Evolutionary conservation across 352 stramenopile species (phyloP).

Genomic region (Pythium rishiriense): DNA sequence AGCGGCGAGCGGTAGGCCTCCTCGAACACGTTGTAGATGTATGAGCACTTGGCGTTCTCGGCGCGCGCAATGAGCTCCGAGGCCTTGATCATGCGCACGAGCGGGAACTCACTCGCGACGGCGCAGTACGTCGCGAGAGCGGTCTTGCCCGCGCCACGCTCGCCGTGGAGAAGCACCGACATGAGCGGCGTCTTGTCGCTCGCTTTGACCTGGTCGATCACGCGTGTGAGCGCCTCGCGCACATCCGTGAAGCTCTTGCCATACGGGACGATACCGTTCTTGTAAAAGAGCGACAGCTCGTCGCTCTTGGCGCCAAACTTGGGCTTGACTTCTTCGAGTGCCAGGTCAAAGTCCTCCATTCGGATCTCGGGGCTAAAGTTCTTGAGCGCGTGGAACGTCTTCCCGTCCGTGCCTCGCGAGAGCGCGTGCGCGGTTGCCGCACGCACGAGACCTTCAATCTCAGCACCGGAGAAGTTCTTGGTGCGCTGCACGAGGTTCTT

Average conservation of each 20-base stretch:
- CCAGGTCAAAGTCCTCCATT: slow-evolving; percentile 95
- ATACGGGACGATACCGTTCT: slow-evolving; percentile 97
- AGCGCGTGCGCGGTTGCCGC: slow-evolving; percentile 88
- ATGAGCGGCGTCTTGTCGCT: slow-evolving; percentile 97
- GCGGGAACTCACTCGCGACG: slow-evolving; percentile 95
- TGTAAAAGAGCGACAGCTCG: slow-evolving; percentile 93
- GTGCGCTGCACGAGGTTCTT: slow-evolving; percentile 93
- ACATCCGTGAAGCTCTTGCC: slow-evolving; percentile 94
- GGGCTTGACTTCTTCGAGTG: slow-evolving; percentile 95
- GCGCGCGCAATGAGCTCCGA: slow-evolving; percentile 97
- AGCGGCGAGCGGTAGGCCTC: slow-evolving; percentile 98
- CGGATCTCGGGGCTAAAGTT: slow-evolving; percentile 82
- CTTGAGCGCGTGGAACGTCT: slow-evolving; percentile 77
- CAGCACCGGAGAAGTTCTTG: slow-evolving; percentile 99
- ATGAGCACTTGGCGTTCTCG: slow-evolving; percentile 93
- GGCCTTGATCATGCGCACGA: slow-evolving; percentile 97
- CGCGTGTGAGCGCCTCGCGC: slow-evolving; percentile 86
- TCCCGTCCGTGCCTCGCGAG: slow-evolving; percentile 77
- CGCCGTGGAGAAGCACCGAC: slow-evolving; percentile 96
- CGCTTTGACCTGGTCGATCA: slow-evolving; percentile 94
- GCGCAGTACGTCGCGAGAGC: slow-evolving; percentile 97
- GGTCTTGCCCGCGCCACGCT: slow-evolving; percentile 95
- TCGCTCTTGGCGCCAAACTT: slow-evolving; percentile 97
- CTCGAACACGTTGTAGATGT: slow-evolving; percentile 95
- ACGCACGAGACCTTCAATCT: slow-evolving; percentile 98